These are phyloP conservation scores for Xanthoceras sorbifolium DNA, from an alignment of 345 rosid species.

Conservation along the genomic window DNA sequence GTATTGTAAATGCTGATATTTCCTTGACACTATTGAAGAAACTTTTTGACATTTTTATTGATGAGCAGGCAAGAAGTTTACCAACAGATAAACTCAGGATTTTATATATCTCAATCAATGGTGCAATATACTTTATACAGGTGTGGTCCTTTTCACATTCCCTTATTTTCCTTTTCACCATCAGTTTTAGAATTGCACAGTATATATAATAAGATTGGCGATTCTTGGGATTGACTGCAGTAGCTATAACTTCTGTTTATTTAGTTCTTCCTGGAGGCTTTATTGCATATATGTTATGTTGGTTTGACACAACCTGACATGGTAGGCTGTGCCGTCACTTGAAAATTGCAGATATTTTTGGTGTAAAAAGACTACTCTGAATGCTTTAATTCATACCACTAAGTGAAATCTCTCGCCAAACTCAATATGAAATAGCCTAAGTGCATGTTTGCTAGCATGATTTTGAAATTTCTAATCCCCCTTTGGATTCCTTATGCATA, in stretches of 20 bases:
- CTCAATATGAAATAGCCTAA: not conserved
- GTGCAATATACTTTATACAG: constrained; percentile 73
- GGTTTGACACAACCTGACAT: not conserved
- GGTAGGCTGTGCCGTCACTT: constrained; percentile 9
- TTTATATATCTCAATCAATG: constrained; percentile 61
- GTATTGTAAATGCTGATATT: constrained; percentile 1
- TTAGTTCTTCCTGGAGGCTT: not conserved
- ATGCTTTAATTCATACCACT: not conserved
- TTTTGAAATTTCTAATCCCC: constrained; percentile 16
- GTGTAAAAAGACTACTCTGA: not conserved
- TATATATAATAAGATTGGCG: not conserved
- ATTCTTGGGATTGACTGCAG: not conserved
- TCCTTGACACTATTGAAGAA: not conserved
- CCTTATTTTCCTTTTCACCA: not conserved
- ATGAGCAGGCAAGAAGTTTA: constrained; percentile 88
- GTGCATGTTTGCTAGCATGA: not conserved
- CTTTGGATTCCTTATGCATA: not conserved
- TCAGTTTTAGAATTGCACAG: not conserved
- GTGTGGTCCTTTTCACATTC: constrained; percentile 33
- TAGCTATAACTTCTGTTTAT: constrained; percentile 2
- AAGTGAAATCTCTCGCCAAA: not conserved
- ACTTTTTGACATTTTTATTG: constrained; percentile 26
- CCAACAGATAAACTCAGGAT: constrained; percentile 88
- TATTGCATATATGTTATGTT: not conserved
- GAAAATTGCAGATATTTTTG: not conserved